A percentile compares a stretch with the other conserved stretches of the same genome.
phyloP scores from a whole-genome alignment of 768 basidiomycete genomes.

The Tephrocybe sp. region DNA sequence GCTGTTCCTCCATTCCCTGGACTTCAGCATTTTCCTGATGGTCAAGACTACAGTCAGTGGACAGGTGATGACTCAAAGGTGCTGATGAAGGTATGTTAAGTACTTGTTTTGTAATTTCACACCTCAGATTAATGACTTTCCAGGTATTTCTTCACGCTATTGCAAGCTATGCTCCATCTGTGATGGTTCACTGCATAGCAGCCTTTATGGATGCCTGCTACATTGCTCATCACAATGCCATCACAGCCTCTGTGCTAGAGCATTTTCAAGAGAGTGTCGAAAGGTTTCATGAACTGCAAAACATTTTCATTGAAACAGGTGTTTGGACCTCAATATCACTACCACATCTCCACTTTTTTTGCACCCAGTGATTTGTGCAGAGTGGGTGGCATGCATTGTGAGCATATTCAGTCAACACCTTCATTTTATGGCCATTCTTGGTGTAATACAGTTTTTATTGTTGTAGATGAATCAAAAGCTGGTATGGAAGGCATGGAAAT shows the following conservation, averaged over 20 bases:
- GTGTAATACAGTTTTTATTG: slow-evolving; percentile 2
- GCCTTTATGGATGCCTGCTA: slow-evolving; percentile 24
- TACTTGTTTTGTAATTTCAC: neutral
- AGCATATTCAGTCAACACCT: too few species aligned
- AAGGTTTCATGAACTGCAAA: slow-evolving; percentile 1
- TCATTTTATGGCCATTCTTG: neutral
- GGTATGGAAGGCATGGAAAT: too few species aligned
- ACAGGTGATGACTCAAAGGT: slow-evolving; percentile 34
- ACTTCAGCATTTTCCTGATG: slow-evolving; percentile 23
- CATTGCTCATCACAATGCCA: slow-evolving; percentile 18
- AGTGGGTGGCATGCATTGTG: too few species aligned
- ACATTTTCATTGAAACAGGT: slow-evolving; percentile 4
- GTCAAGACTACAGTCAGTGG: slow-evolving; percentile 25
- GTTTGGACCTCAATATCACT: slow-evolving; percentile 3
- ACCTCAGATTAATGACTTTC: neutral
- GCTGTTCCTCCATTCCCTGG: slow-evolving; percentile 23
- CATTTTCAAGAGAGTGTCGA: slow-evolving; percentile 14
- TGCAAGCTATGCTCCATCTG: slow-evolving; percentile 14
- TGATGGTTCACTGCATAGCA: slow-evolving; percentile 18
- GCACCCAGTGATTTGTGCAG: too few species aligned
- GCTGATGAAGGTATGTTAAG: slow-evolving; percentile 30
- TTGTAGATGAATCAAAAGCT: neutral
- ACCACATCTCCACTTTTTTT: slow-evolving; percentile 11
- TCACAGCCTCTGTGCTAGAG: slow-evolving; percentile 16
- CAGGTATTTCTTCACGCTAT: slow-evolving; percentile 20